These are phyloP conservation scores for Fusarium pseudoanthophilum DNA, from an alignment of 2,329 filamentous ascomycete genomes.

Conservation along the genomic window DNA sequence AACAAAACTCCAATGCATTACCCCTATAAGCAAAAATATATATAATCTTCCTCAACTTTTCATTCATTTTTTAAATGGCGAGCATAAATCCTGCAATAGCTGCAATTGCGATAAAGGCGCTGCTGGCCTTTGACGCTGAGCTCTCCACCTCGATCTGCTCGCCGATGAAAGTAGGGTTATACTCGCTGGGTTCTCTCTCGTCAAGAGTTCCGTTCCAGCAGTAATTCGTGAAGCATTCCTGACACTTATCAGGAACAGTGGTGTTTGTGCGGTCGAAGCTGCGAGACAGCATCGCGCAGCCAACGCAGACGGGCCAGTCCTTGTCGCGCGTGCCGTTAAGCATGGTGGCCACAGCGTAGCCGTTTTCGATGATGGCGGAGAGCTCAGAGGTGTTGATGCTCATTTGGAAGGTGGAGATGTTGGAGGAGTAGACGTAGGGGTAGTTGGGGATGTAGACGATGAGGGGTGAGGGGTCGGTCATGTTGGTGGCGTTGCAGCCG, in stretches of 20 bases:
- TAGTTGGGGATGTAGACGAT: slow-evolving; percentile 85
- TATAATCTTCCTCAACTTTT: background rate
- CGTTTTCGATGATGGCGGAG: slow-evolving; percentile 86
- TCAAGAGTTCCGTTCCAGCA: slow-evolving; percentile 89
- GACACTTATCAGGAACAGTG: slow-evolving; percentile 76
- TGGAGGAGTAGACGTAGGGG: slow-evolving; percentile 80
- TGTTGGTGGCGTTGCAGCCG: slow-evolving; percentile 68
- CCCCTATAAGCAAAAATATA: slow-evolving; percentile 1
- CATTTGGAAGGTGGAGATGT: slow-evolving; percentile 81
- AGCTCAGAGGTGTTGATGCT: slow-evolving; percentile 73
- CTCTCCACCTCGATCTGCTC: slow-evolving; percentile 43
- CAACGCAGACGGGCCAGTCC: slow-evolving; percentile 85
- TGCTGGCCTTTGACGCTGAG: slow-evolving; percentile 31
- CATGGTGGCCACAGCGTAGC: slow-evolving; percentile 84
- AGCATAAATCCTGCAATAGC: slow-evolving; percentile 38
- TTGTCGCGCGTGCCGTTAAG: slow-evolving; percentile 80
- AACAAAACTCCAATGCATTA: slow-evolving; percentile 27
- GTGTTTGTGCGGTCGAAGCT: slow-evolving; percentile 78
- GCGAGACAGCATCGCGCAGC: slow-evolving; percentile 84
- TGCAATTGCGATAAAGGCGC: slow-evolving; percentile 20
- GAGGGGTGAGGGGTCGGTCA: slow-evolving; percentile 69
- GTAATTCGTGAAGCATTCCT: slow-evolving; percentile 80
- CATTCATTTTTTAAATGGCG: slow-evolving; percentile 18
- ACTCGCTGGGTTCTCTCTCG: slow-evolving; percentile 48
- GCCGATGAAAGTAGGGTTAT: slow-evolving; percentile 45